These are phyloP conservation scores for Achaetomiella virescens DNA, from an alignment of 495 filamentous ascomycete species.

Conservation along the genomic window DNA sequence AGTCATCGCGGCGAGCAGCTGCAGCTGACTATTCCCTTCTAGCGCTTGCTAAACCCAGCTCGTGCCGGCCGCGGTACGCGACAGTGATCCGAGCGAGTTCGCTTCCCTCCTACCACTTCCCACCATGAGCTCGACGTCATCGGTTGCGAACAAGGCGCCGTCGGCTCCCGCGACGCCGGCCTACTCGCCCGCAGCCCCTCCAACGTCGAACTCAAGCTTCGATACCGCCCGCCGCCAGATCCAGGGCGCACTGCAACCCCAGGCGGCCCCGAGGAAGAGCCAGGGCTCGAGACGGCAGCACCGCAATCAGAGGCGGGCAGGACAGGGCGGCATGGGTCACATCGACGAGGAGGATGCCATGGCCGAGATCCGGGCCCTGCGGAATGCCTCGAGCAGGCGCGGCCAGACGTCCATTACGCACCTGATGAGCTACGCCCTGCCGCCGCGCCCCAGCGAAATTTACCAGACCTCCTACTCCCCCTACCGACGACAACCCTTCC, in stretches of 20 bases:
- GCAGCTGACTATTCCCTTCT: not conserved
- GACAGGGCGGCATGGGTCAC: constrained; percentile 19
- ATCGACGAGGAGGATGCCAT: constrained; percentile 66
- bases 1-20: not conserved
- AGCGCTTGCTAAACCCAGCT: not conserved
- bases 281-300: constrained; percentile 73
- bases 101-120: not conserved
- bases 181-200: constrained; percentile 21
- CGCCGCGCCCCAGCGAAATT: constrained; percentile 61
- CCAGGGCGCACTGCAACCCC: constrained; percentile 47
- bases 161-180: constrained; percentile 25
- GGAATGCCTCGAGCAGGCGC: constrained; percentile 74
- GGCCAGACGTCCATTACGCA: constrained; percentile 97
- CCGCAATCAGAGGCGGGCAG: constrained; percentile 47
- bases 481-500: constrained; percentile 59
- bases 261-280: constrained; percentile 58
- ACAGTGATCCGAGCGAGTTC: not conserved
- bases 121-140: constrained; percentile 43
- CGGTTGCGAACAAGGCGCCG: constrained; percentile 40
- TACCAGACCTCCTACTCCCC: constrained; percentile 46
- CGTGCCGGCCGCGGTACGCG: not conserved
- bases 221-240: constrained; percentile 58
- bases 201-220: constrained; percentile 35
- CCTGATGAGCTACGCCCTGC: constrained; percentile 83
- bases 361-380: constrained; percentile 78